A percentile compares a stretch with the other conserved stretches of the same genome.
phyloP scores from a whole-genome alignment of 1,284 basidiomycete species.

The Malassezia globosa region DNA sequence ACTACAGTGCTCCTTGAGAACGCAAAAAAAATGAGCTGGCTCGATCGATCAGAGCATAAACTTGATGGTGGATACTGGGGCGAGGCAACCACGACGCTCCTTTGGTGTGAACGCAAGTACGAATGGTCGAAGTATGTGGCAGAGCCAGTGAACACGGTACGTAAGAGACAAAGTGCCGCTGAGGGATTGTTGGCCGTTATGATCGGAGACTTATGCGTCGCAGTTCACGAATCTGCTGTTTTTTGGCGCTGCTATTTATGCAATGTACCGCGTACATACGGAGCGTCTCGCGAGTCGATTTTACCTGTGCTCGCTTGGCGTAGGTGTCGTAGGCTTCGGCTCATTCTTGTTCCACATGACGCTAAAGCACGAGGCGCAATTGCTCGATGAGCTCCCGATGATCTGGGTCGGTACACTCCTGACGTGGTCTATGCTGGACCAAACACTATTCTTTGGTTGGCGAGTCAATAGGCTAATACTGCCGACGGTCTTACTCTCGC shows the following conservation, averaged over 20 bases:
- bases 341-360: slow-evolving; percentile 41
- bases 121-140: slow-evolving; percentile 33
- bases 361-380: slow-evolving; percentile 36
- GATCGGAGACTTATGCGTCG: too few relatives aligned
- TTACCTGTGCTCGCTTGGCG: slow-evolving; percentile 23
- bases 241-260: slow-evolving; percentile 48
- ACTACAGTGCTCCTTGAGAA: too few relatives aligned
- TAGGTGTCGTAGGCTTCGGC: slow-evolving; percentile 33
- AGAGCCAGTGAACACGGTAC: slow-evolving; percentile 35
- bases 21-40: slow-evolving; percentile 16
- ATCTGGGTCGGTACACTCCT: slow-evolving; percentile 36
- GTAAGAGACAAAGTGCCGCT: not conserved
- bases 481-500: slow-evolving; percentile 16
- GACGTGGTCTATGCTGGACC: slow-evolving; percentile 36
- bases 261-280: slow-evolving; percentile 19
- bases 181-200: slow-evolving; percentile 48
- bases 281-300: slow-evolving; percentile 28
- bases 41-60: slow-evolving; percentile 7
- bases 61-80: slow-evolving; percentile 33
- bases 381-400: slow-evolving; percentile 47
- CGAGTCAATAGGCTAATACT: slow-evolving; percentile 17
- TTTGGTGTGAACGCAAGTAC: slow-evolving; percentile 45
- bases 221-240: slow-evolving; percentile 49
- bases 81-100: slow-evolving; percentile 28
- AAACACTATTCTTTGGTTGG: slow-evolving; percentile 16